phyloP scores from a whole-genome alignment of 176 grass and related monocot species.

The Avena insularis region DNA sequence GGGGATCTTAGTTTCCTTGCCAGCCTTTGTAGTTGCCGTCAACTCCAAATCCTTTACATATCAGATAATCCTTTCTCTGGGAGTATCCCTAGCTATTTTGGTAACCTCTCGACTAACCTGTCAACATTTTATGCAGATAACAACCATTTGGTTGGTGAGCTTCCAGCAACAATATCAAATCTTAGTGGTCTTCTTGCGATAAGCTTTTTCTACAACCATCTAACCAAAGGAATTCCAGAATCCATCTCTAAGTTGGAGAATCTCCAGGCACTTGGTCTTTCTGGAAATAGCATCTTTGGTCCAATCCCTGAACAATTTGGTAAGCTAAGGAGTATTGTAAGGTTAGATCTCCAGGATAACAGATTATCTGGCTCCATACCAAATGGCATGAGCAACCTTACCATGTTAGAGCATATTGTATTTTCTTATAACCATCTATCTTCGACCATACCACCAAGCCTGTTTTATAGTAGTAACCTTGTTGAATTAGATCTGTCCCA shows the following conservation, averaged over 20 bases:
- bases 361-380: neutral
- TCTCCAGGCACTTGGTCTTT: neutral
- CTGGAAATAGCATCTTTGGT: neutral
- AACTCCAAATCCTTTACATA: neutral
- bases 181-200: fast-evolving
- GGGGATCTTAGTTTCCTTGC: constrained; percentile 11
- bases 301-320: neutral
- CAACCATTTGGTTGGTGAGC: neutral
- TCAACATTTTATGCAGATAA: fast-evolving
- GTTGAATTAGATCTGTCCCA: neutral
- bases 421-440: neutral
- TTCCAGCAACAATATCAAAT: neutral
- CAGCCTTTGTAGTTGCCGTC: neutral
- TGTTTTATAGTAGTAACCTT: neutral
- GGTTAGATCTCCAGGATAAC: fast-evolving
- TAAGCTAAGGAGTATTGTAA: neutral
- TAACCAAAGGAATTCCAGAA: neutral
- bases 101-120: constrained; percentile 1
- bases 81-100: neutral
- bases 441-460: neutral
- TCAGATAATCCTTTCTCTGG: neutral
- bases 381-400: neutral
- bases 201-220: neutral
- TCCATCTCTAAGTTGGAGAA: neutral
- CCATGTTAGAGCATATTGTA: neutral